Base-by-base conservation (phyloP, 2,329 filamentous ascomycete genomes). In the Parafenestella ontariensis region DNA sequence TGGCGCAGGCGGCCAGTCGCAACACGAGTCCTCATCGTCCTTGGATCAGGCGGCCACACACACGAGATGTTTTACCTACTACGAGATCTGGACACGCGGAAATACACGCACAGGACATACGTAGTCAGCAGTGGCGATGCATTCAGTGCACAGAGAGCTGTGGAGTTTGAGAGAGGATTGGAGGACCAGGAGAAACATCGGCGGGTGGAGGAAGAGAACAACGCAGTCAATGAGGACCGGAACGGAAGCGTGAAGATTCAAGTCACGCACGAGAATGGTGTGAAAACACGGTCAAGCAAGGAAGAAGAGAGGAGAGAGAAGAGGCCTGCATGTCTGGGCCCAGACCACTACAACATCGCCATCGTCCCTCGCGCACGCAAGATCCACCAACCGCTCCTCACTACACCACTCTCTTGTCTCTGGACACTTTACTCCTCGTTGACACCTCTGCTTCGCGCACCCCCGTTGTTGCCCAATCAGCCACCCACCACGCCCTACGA, bases 11-110 rank as follows among this genome's bases (percentile, higher is more conserved):
- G 69, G 48, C 69, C 69, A 18, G 46, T 68, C 3, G 78, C 79
- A 23, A 80, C 81, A 6, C 87, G 93, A 74, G 80, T 92, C 49
- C 81, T 96, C 28, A 85, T 96, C 59, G 88, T 98, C 23, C 88
- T 98, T 21, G 95, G 95, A 47, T 96, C 91, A 2, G 95, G 95
- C 28, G 95, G 95, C 0, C 95, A 99, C 77, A 97, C 95, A 0
- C 88, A 92, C 43, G 95, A 99, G 77, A 96, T 99, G 90, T 82
- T 96, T 59, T 87, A 89, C 69, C 90, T 97, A 80, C 85, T 99
- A 65, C 79, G 81, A 63, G 84, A 83, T 62, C 77, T 88, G 1
- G 71, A 78, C 50, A 75, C 76, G 47, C 46, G 54, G 7, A 73
- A 75, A 46, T 81, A 77, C 71, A 80, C 78, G 5, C 88, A 90